Conservation (phyloP, 345 rosid species). For the Balakata baccata region DNA sequence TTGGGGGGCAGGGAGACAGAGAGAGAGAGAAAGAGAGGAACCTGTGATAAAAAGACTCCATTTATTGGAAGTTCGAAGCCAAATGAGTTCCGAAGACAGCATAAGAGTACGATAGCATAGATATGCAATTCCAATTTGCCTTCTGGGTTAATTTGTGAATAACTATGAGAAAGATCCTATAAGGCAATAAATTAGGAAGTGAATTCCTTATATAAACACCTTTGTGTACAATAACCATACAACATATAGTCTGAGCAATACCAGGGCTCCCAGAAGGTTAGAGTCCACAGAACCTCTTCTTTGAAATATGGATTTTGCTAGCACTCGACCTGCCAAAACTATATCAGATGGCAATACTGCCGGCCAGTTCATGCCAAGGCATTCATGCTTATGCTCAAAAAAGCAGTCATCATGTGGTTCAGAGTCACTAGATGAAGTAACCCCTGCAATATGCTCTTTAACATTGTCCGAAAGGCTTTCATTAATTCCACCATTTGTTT, state of each 20-base stretch:
- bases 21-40: conserved; percentile 31
- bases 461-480: conserved; percentile 30
- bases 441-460: conserved; percentile 40
- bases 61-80: conserved; percentile 49
- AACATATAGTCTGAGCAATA: conserved; percentile 21
- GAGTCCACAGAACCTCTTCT: conserved; percentile 32
- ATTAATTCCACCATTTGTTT: conserved; percentile 18
- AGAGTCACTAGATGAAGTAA: conserved; percentile 23
- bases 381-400: conserved; percentile 83
- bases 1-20: no score
- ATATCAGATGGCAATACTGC: conserved; percentile 65
- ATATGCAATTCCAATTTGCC: conserved; percentile 70
- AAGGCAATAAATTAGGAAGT: conserved; percentile 18
- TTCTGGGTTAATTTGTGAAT: conserved; percentile 52
- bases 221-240: neutral
- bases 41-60: conserved; percentile 58
- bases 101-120: conserved; percentile 59
- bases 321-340: conserved; percentile 69
- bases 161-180: conserved; percentile 65
- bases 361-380: conserved; percentile 74
- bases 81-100: conserved; percentile 52
- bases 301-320: conserved; percentile 49
- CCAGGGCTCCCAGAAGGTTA: conserved; percentile 43
- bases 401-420: conserved; percentile 31
- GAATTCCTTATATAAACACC: conserved; percentile 6